These are phyloP conservation scores for Metschnikowia sp. DNA, from an alignment of 805 yeast genomes.

Conservation along the genomic window DNA sequence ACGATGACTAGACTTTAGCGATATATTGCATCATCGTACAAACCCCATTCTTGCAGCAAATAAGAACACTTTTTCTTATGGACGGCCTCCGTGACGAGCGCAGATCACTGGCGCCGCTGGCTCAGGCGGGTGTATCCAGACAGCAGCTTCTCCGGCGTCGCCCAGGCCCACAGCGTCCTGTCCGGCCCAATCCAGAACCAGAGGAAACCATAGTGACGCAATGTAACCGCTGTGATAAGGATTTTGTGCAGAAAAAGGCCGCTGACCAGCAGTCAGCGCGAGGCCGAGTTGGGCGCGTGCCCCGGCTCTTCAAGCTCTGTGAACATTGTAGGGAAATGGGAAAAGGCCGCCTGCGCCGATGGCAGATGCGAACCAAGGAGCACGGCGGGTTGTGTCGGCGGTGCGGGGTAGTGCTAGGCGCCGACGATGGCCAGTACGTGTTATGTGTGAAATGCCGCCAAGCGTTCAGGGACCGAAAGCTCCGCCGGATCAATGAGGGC, in stretches of 20 bases:
- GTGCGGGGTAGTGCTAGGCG: slow-evolving; percentile 2
- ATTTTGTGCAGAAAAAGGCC: slow-evolving; percentile 8
- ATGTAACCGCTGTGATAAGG: slow-evolving; percentile 6
- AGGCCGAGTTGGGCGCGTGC: slow-evolving; percentile 3
- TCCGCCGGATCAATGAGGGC: slow-evolving; percentile 2
- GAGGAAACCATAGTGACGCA: slow-evolving; percentile 7
- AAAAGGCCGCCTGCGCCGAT: slow-evolving; percentile 6
- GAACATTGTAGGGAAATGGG: slow-evolving; percentile 9
- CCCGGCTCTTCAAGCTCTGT: slow-evolving; percentile 4
- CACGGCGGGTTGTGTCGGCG: slow-evolving; percentile 8
- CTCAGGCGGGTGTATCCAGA: slow-evolving; percentile 1
- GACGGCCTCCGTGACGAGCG: slow-evolving; percentile 4
- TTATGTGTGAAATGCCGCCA: slow-evolving; percentile 4
- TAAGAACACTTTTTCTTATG: background rate
- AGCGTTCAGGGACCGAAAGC: slow-evolving; percentile 4
- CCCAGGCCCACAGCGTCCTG: background rate
- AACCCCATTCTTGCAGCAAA: too few relatives aligned
- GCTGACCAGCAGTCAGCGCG: slow-evolving; percentile 6
- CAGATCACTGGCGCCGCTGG: background rate
- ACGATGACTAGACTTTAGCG: background rate
- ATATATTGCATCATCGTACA: too few relatives aligned
- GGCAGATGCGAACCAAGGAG: slow-evolving; percentile 6
- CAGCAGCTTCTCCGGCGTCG: slow-evolving; percentile 5
- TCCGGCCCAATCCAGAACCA: background rate
- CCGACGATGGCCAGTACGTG: slow-evolving; percentile 1